A percentile compares a stretch with the other conserved stretches of the same genome.
These are phyloP conservation scores for Penicillium sp. DNA, from an alignment of 2,329 filamentous ascomycete genomes.

Conservation along the genomic window DNA sequence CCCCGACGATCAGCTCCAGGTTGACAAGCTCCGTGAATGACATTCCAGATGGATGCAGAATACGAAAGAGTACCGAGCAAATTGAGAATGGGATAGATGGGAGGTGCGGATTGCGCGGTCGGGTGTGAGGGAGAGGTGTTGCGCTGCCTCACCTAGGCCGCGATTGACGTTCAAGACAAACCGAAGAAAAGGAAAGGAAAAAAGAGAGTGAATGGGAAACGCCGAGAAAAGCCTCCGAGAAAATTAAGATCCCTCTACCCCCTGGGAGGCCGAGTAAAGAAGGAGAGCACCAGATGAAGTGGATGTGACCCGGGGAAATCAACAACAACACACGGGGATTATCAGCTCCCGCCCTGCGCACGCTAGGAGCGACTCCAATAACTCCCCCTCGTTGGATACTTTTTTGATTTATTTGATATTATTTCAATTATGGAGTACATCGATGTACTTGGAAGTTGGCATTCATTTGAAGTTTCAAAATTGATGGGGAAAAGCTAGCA, in stretches of 20 bases:
- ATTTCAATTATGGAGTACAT: neutral
- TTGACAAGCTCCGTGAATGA: conserved; percentile 31
- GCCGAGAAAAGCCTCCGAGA: conserved; percentile 7
- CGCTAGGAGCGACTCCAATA: conserved; percentile 24
- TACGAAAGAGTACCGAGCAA: conserved; percentile 13
- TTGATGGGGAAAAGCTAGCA: neutral
- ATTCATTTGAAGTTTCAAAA: neutral
- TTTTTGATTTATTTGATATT: neutral
- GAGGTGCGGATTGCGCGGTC: conserved; percentile 5
- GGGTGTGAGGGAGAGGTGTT: conserved; percentile 1
- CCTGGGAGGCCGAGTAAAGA: conserved; percentile 11
- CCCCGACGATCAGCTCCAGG: conserved; percentile 34
- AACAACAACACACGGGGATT: conserved; percentile 12
- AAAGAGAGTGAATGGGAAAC: conserved; percentile 5
- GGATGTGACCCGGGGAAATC: conserved; percentile 7
- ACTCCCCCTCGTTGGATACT: conserved; percentile 1
- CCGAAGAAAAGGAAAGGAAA: neutral
- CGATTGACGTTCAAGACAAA: neutral
- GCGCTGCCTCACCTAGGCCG: conserved; percentile 5
- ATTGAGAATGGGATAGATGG: conserved; percentile 8
- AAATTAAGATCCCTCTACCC: neutral
- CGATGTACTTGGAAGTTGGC: neutral
- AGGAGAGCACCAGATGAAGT: conserved; percentile 1
- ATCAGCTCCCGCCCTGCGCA: conserved; percentile 15
- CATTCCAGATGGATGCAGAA: conserved; percentile 32